Conservation (phyloP, 1,284 basidiomycete genomes). For the Chiua sp. region DNA sequence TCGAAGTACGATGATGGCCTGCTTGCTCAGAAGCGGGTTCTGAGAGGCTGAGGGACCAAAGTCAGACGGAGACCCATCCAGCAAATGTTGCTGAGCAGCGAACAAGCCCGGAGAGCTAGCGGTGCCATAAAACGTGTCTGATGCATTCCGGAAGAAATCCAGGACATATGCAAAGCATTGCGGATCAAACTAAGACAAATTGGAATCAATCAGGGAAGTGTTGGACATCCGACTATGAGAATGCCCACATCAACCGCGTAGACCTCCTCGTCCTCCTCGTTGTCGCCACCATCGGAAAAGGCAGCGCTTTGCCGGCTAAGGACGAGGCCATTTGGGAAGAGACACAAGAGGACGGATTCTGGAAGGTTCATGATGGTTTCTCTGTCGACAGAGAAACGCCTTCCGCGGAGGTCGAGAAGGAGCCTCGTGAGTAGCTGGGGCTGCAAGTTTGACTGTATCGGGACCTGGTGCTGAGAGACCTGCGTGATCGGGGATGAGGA, state of each 20-base stretch:
- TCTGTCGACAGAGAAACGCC: constrained; percentile 93
- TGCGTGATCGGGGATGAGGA: constrained; percentile 85
- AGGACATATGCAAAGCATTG: constrained; percentile 95
- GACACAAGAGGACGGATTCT: constrained; percentile 94
- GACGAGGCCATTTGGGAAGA: constrained; percentile 98
- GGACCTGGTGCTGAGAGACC: constrained; percentile 71
- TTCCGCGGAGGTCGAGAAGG: constrained; percentile 91
- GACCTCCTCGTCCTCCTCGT: constrained; percentile 92
- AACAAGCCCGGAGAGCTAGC: constrained; percentile 75
- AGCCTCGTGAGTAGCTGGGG: constrained; percentile 87
- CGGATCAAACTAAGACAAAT: constrained; percentile 84
- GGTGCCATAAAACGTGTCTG: constrained; percentile 93
- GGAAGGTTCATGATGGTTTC: constrained; percentile 99
- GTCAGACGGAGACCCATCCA: constrained; percentile 66
- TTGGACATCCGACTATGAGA: constrained; percentile 11
- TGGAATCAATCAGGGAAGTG: constrained; percentile 12
- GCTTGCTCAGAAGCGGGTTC: constrained; percentile 94
- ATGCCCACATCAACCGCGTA: constrained; percentile 93
- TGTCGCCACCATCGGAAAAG: constrained; percentile 73
- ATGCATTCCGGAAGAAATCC: constrained; percentile 88
- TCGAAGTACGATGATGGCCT: constrained; percentile 97
- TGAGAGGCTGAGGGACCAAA: constrained; percentile 71
- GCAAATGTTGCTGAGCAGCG: constrained; percentile 79
- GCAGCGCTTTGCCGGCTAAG: constrained; percentile 86
- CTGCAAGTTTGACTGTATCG: constrained; percentile 74